Evolutionary conservation across 768 basidiomycete genomes (phyloP).

Genomic region (Gloeophyllum trabeum): DNA sequence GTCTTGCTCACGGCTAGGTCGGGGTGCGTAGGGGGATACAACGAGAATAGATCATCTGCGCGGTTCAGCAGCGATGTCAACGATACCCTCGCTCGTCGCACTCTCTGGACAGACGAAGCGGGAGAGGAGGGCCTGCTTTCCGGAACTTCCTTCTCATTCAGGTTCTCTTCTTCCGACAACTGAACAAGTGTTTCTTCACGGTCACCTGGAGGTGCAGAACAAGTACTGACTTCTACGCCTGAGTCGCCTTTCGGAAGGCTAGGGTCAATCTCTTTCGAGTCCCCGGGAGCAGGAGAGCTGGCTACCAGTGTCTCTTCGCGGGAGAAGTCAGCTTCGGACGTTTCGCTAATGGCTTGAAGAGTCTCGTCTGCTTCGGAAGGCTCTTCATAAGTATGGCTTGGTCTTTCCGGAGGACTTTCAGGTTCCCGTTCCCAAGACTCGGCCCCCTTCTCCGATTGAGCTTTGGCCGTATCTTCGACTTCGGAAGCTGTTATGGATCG

Average conservation of each 20-base stretch:
- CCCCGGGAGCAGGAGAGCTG: too few species aligned
- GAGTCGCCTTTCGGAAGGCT: too few species aligned
- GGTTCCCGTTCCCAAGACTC: neutral
- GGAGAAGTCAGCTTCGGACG: neutral
- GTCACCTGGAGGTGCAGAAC: neutral
- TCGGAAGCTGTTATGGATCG: neutral
- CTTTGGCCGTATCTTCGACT: neutral
- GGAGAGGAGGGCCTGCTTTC: constrained; percentile 2
- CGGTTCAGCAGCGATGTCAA: constrained; percentile 40
- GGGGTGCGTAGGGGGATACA: constrained; percentile 51
- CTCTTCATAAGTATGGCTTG: neutral
- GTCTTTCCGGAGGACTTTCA: neutral
- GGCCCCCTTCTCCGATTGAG: neutral
- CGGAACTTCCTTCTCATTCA: neutral
- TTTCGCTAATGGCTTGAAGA: too few species aligned
- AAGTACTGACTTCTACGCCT: neutral
- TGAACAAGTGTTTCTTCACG: too few species aligned
- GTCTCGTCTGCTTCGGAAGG: neutral
- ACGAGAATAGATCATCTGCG: constrained; percentile 46
- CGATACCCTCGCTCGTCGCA: constrained; percentile 22
- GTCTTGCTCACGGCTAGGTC: constrained; percentile 41
- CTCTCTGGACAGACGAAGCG: constrained; percentile 3
- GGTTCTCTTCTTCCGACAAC: too few species aligned
- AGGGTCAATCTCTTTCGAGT: too few species aligned
- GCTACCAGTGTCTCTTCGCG: neutral